Base-by-base conservation (phyloP, 2,329 filamentous ascomycete species). In the Nigrograna mackinnonii region DNA sequence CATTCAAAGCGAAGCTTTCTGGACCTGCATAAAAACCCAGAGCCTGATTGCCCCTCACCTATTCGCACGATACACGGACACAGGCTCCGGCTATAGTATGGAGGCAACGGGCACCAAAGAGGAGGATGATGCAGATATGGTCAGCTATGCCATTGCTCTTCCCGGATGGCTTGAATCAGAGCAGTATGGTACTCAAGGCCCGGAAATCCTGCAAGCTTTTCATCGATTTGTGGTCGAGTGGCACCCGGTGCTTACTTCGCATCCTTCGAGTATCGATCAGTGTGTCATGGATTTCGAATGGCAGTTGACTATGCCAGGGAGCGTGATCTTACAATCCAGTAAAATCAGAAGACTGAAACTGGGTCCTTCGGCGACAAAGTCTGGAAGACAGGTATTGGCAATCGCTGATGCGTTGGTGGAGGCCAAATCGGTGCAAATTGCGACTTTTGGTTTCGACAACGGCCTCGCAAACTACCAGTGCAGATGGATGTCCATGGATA, bases 201-300 rank as follows among this genome's bases (percentile, higher is more conserved):
- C 42, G 5, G 20, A 17, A 12, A 33, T 41, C 11, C 17, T 45
- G 4, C 16, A 45, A 17, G 26, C 37, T 5, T 31, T 41, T 14
- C 42, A 41, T 22, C 17, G 14, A 13, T 45, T 45, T 17, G 33
- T 45, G 9, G 36, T 5, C 4, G 42, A 45, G 18, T 45, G 42
- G 42, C 42, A 45, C 28, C 14, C 37, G 6, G 31, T 45, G 4
- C 33, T 45, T 14, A 45, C 32, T 26, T 36, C 37, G 4, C 33
- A 45, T 34, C 42, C 37, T 3, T 6, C 4, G 6, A 22, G 30
- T 20, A 19, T 28, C 4, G 18, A 32, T 20, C 30, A 41, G n/a
- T 45, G 42, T 30, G 20, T 30, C 12, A 45, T 45, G 42, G 42
- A 41, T 20, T 16, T 13, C n/a, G 31, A 21, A 5, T 44, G 26